Evolutionary conservation across 1,284 basidiomycete genomes (phyloP).

Genomic region (Phaffia rhodozyma): DNA sequence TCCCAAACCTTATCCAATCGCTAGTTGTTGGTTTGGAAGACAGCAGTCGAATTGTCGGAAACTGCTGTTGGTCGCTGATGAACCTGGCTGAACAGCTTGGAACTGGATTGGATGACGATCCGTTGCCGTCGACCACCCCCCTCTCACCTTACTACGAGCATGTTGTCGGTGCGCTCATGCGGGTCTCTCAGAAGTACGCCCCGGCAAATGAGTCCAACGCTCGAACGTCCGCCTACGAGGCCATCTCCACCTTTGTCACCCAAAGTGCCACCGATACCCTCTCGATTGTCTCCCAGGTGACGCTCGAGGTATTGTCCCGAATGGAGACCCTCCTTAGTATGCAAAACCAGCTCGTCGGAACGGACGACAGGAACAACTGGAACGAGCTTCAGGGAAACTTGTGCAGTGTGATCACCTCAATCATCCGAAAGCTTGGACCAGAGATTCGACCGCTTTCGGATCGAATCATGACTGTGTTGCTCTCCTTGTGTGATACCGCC

Average conservation of each 20-base stretch:
- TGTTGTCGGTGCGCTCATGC: conserved; percentile 65
- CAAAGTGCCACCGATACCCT: conserved; percentile 74
- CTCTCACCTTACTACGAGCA: conserved; percentile 84
- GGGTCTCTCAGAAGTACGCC: conserved; percentile 69
- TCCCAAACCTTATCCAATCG: conserved; percentile 70
- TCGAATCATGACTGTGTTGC: conserved; percentile 84
- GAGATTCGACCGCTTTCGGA: conserved; percentile 83
- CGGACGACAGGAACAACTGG: conserved; percentile 97
- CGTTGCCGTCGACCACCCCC: conserved; percentile 40
- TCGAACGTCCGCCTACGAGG: conserved; percentile 92
- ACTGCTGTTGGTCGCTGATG: conserved; percentile 95
- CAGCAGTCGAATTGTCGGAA: conserved; percentile 74
- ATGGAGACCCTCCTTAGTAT: conserved; percentile 80
- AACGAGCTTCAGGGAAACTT: conserved; percentile 95
- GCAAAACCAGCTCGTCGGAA: conserved; percentile 85
- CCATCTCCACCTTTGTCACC: conserved; percentile 73
- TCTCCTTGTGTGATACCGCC: conserved; percentile 73
- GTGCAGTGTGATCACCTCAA: conserved; percentile 73
- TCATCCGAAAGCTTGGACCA: conserved; percentile 68
- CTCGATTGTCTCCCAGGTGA: conserved; percentile 67
- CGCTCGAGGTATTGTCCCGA: conserved; percentile 66
- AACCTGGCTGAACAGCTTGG: conserved; percentile 80
- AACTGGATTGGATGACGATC: conserved; percentile 47
- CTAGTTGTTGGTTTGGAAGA: conserved; percentile 73
- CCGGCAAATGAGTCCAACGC: conserved; percentile 81